phyloP scores from a whole-genome alignment of 140 eudicot genomes.

The Senecio squalidus region DNA sequence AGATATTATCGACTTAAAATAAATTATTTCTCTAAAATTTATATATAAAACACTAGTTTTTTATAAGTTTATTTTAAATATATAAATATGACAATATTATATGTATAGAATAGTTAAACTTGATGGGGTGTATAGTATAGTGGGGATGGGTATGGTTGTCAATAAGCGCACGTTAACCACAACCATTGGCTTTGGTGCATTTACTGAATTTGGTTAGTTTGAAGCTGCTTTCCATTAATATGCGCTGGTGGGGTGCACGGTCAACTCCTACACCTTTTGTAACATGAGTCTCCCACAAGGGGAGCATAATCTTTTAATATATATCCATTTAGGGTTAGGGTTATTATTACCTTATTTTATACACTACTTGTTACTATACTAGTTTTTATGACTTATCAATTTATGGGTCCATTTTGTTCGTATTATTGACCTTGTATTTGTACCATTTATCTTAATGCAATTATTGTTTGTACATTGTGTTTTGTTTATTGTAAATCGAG shows the following conservation, averaged over 20 bases:
- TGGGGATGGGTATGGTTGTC: not conserved
- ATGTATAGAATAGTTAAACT: not conserved
- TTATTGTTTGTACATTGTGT: slow-evolving; percentile 15
- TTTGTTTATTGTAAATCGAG: slow-evolving; percentile 7
- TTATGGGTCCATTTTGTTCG: slow-evolving; percentile 25
- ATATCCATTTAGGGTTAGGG: slow-evolving; percentile 31
- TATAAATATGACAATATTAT: slow-evolving; percentile 6
- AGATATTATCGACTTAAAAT: too few species aligned
- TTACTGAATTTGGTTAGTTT: slow-evolving; percentile 42
- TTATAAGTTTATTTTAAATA: slow-evolving; percentile 6
- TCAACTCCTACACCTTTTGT: slow-evolving; percentile 45
- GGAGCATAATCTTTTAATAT: slow-evolving; percentile 38
- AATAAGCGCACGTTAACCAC: slow-evolving; percentile 27
- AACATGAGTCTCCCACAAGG: slow-evolving; percentile 35
- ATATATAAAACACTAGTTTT: too few species aligned
- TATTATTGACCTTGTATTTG: not conserved
- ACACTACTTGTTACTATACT: slow-evolving; percentile 19
- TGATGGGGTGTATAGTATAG: not conserved
- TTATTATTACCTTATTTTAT: slow-evolving; percentile 13
- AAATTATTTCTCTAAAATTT: too few species aligned
- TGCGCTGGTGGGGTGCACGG: slow-evolving; percentile 45
- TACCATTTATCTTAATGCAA: slow-evolving; percentile 7
- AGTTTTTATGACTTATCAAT: slow-evolving; percentile 13
- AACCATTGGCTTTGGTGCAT: slow-evolving; percentile 33
- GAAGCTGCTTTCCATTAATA: slow-evolving; percentile 31